Conservation (phyloP, 1,284 basidiomycete genomes). For the Porodaedalea pini region DNA sequence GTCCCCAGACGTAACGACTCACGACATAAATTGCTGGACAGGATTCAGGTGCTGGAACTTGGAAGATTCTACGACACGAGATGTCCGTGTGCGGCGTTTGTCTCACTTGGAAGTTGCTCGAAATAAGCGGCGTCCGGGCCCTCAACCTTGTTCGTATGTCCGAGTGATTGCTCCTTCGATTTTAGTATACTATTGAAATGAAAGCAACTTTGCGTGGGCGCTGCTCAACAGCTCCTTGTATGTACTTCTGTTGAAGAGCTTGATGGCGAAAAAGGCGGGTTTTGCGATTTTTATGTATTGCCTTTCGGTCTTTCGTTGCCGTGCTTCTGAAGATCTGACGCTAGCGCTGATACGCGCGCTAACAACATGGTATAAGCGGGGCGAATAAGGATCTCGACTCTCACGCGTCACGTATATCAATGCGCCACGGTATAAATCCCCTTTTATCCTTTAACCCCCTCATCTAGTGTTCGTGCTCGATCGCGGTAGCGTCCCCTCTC, state of each 20-base stretch:
- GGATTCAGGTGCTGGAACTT: too few relatives aligned
- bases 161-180: slow-evolving; percentile 1
- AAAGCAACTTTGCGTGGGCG: too few relatives aligned
- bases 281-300: neutral
- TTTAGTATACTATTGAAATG: neutral
- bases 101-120: neutral
- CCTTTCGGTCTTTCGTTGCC: neutral
- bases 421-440: neutral
- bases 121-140: neutral
- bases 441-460: slow-evolving; percentile 11
- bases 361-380: neutral
- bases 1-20: too few relatives aligned
- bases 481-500: slow-evolving; percentile 18
- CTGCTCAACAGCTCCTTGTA: too few relatives aligned
- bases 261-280: too few relatives aligned
- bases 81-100: neutral
- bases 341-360: too few relatives aligned
- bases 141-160: neutral
- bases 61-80: too few relatives aligned
- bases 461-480: slow-evolving; percentile 12
- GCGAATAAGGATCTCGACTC: neutral
- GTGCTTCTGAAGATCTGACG: neutral
- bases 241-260: too few relatives aligned
- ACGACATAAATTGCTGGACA: too few relatives aligned
- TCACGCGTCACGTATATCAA: neutral